phyloP scores from a whole-genome alignment of 2,329 filamentous ascomycete species.

The Verticillium nubilum region DNA sequence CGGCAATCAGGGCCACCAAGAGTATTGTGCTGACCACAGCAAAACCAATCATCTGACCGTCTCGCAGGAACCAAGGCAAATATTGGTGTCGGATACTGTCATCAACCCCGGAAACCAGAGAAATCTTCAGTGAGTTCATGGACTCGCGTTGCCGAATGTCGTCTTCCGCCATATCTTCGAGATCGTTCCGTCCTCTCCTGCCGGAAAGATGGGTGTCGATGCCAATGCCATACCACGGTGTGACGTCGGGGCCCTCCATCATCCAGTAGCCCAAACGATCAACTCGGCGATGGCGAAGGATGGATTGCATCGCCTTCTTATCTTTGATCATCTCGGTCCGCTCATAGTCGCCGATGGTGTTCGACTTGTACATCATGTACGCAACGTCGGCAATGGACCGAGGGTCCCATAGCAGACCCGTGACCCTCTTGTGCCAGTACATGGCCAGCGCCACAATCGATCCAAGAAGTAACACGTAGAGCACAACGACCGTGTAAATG shows the following conservation, averaged over 20 bases:
- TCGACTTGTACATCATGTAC: conserved; percentile 72
- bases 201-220: conserved; percentile 28
- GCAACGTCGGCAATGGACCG: conserved; percentile 77
- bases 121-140: conserved; percentile 19
- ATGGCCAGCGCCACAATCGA: conserved; percentile 53
- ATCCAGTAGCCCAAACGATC: conserved; percentile 86
- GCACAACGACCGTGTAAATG: conserved; percentile 68
- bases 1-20: conserved; percentile 64
- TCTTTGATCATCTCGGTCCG: conserved; percentile 57
- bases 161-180: conserved; percentile 15
- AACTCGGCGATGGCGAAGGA: conserved; percentile 49
- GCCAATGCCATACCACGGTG: conserved; percentile 76
- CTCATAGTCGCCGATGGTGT: conserved; percentile 67
- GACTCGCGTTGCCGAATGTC: conserved; percentile 12
- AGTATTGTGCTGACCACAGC: conserved; percentile 55
- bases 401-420: conserved; percentile 81
- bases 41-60: conserved; percentile 60
- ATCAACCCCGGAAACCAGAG: conserved; percentile 40
- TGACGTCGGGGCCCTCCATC: conserved; percentile 54
- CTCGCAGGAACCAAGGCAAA: conserved; percentile 72
- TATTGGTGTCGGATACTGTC: conserved; percentile 56
- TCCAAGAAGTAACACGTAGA: conserved; percentile 64
- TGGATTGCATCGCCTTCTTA: conserved; percentile 45
- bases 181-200: conserved; percentile 21
- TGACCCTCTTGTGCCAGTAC: conserved; percentile 61